Evolutionary conservation across 352 stramenopile genomes (phyloP), one percentile per base, ranked within the genome.

Genomic region (Salisapilia sapeloensis): DNA sequence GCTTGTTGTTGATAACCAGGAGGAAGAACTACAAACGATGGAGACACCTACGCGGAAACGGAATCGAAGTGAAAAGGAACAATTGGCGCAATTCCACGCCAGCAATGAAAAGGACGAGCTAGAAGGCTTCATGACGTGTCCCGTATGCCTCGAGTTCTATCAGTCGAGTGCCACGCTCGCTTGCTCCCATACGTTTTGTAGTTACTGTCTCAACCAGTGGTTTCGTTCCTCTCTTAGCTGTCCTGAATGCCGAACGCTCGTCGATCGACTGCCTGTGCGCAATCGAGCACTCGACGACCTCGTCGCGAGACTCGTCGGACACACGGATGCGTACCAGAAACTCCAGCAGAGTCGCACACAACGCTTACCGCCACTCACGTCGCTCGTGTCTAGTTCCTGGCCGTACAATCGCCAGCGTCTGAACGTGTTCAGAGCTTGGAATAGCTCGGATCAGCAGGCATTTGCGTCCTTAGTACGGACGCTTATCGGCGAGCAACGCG

Each of bases 181-280:
- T 8, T 90, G 75, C 35, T 90, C 75, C 3, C 75, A 90, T 37
- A 86, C 75, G 6, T 90, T 90, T 41, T 90, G 75, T 26, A 64
- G 71, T 14, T 41, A 60, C 33, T 90, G 75, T 29, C 60, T 90
- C 40, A 72, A 56, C 34, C 69, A 59, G 29, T 90, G 75, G 75
- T 82, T 90, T 46, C 63, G 67, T 17, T 47, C 52, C 18, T 76
- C 67, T 16, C 47, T 90, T 16, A 79, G 67, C 11, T 90, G 75
- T 23, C 75, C 75, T 18, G 60, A 83, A 36, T 90, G 75, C 42
- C 75, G 75, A 20, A 38, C 63, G 2, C 30, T 53, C 27, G 70
- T 90, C 24, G 61, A 61, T 37, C 55, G 56, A 1, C 32, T 85
- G 26, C 75, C 75, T 2, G 70, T 90, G 23, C 75, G 69, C 17